Conservation (phyloP, 352 stramenopile genomes). For the Globisporangium sylvaticum region DNA sequence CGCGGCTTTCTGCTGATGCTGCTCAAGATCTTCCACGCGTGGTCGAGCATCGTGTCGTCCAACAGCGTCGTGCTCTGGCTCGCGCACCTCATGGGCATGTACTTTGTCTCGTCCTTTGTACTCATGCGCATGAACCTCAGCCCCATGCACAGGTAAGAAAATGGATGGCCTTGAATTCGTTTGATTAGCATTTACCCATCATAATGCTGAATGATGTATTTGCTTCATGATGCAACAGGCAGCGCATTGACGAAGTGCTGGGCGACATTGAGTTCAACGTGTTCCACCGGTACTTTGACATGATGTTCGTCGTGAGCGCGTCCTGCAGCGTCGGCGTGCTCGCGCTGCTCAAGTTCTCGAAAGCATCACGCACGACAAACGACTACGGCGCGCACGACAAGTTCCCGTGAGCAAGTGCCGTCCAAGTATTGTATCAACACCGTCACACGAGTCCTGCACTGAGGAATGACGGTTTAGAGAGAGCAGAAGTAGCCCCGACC, state of each 20-base stretch:
- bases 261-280: constrained; percentile 83
- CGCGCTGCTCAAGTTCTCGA: constrained; percentile 70
- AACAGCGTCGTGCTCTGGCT: constrained; percentile 83
- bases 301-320: constrained; percentile 80
- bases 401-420: constrained; percentile 42
- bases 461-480: neutral
- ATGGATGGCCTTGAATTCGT: neutral
- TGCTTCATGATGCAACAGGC: constrained; percentile 23
- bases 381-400: constrained; percentile 78
- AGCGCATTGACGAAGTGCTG: constrained; percentile 79
- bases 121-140: constrained; percentile 88
- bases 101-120: constrained; percentile 86
- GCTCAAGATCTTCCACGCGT: constrained; percentile 76
- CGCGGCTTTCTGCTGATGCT: constrained; percentile 73
- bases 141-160: constrained; percentile 49
- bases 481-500: neutral
- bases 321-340: constrained; percentile 57
- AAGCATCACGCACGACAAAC: constrained; percentile 67
- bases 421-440: neutral
- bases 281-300: constrained; percentile 83
- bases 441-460: neutral
- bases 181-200: neutral
- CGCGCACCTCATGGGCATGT: constrained; percentile 85
- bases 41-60: constrained; percentile 78
- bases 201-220: neutral